Percentiles rank a stretch among this genome's conserved stretches.
Conservation (phyloP, 371 early-diverging fungal species). For the Sporodiniella umbellata region DNA sequence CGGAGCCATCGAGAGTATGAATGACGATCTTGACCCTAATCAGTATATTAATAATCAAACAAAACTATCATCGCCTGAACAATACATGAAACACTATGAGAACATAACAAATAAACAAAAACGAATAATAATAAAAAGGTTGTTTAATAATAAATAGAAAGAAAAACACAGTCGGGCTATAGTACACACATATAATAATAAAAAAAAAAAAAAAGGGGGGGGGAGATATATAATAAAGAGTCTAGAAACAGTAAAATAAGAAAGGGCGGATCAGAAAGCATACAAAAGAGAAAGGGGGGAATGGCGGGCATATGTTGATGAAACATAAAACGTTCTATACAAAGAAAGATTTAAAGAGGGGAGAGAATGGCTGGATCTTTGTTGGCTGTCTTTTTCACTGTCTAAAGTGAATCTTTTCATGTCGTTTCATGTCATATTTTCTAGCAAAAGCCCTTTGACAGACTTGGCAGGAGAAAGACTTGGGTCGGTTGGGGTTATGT, state of each 20-base stretch:
- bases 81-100: too few species aligned
- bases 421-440: constrained; percentile 35
- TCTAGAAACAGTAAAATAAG: background rate
- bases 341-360: background rate
- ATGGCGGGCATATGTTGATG: background rate
- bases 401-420: constrained; percentile 32
- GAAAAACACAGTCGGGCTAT: too few species aligned
- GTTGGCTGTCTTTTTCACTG: background rate
- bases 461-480: constrained; percentile 16
- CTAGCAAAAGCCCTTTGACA: constrained; percentile 28
- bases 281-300: background rate
- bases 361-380: background rate
- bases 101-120: too few species aligned
- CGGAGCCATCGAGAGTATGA: too few species aligned
- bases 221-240: background rate
- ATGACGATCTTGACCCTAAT: too few species aligned
- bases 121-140: too few species aligned
- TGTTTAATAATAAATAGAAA: too few species aligned
- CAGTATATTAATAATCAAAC: too few species aligned
- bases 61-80: too few species aligned
- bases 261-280: background rate
- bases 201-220: background rate
- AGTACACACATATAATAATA: too few species aligned
- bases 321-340: background rate
- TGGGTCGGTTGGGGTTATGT: constrained; percentile 28